A percentile compares a stretch with the other conserved stretches of the same genome.
phyloP scores from a whole-genome alignment of 805 yeast genomes.

The Candida silvicultrix region DNA sequence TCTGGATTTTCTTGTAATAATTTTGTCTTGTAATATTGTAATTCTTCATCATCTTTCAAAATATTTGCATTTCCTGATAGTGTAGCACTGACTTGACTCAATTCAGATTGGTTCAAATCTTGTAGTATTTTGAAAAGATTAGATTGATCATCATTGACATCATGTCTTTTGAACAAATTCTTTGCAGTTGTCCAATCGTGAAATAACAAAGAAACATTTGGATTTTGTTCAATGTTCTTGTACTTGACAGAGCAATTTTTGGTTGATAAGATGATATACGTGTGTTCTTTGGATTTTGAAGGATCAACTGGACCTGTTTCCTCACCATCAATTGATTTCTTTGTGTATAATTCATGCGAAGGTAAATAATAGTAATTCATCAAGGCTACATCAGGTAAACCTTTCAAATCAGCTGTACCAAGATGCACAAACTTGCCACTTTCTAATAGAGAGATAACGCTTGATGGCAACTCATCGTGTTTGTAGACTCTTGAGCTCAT shows the following conservation, averaged over 20 bases:
- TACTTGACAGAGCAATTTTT: conserved; percentile 68
- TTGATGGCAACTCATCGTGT: conserved; percentile 28
- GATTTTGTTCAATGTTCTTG: conserved; percentile 61
- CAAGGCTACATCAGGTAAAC: conserved; percentile 79
- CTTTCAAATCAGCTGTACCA: conserved; percentile 59
- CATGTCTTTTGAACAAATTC: conserved; percentile 27
- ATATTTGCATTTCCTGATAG: conserved; percentile 65
- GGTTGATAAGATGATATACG: conserved; percentile 66
- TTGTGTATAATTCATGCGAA: conserved; percentile 26
- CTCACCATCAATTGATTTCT: conserved; percentile 2
- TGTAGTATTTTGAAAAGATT: conserved; percentile 57
- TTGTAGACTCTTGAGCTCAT: conserved; percentile 24
- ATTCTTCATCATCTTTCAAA: conserved; percentile 42
- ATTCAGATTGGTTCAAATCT: conserved; percentile 71
- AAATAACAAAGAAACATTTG: conserved; percentile 72
- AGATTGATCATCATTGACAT: conserved; percentile 28
- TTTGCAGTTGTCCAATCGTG: conserved; percentile 86
- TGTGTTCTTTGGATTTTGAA: conserved; percentile 28
- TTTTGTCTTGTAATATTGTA: conserved; percentile 52
- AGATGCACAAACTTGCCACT: conserved; percentile 71
- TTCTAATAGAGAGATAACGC: conserved; percentile 40
- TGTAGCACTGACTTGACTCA: conserved; percentile 78
- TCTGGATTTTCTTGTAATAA: conserved; percentile 60
- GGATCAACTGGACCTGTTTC: conserved; percentile 20
- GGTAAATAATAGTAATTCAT: conserved; percentile 82